These are phyloP conservation scores for Dactylellina parvicollis DNA, from an alignment of 2,329 filamentous ascomycete species.

Conservation along the genomic window DNA sequence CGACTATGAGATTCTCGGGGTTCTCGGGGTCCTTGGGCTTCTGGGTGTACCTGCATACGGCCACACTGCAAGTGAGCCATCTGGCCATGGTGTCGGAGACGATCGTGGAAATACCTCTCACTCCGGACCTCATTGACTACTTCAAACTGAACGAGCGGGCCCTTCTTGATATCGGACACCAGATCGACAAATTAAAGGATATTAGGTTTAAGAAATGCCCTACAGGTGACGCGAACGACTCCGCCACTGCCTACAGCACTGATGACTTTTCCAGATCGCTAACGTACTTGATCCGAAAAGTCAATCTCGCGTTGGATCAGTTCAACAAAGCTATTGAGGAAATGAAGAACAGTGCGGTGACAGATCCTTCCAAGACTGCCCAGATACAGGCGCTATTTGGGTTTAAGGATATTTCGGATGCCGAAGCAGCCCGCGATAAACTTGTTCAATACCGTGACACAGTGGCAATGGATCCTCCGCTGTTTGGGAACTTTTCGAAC, in stretches of 20 bases:
- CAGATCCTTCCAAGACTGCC: background rate
- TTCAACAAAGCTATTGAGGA: background rate
- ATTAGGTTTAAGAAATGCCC: background rate
- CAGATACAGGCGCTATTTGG: background rate
- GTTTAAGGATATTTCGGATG: constrained; percentile 13
- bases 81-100: background rate
- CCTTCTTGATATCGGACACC: background rate
- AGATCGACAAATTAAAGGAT: constrained; percentile 5
- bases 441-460: background rate
- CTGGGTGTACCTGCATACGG: constrained; percentile 14
- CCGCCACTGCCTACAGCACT: background rate
- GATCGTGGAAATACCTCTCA: constrained; percentile 14
- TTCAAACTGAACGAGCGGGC: background rate
- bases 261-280: background rate
- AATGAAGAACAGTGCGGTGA: background rate
- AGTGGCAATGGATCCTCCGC: background rate
- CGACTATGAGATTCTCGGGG: constrained; percentile 11
- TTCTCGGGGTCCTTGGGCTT: constrained; percentile 11
- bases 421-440: constrained; percentile 1
- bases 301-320: constrained; percentile 9
- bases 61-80: constrained; percentile 6
- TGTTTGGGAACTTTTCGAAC: constrained; percentile 7
- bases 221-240: background rate
- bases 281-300: constrained; percentile 4
- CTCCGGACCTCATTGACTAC: constrained; percentile 15